These are phyloP conservation scores for Talinum fruticosum DNA, from an alignment of 148 eudicot genomes.

Conservation along the genomic window DNA sequence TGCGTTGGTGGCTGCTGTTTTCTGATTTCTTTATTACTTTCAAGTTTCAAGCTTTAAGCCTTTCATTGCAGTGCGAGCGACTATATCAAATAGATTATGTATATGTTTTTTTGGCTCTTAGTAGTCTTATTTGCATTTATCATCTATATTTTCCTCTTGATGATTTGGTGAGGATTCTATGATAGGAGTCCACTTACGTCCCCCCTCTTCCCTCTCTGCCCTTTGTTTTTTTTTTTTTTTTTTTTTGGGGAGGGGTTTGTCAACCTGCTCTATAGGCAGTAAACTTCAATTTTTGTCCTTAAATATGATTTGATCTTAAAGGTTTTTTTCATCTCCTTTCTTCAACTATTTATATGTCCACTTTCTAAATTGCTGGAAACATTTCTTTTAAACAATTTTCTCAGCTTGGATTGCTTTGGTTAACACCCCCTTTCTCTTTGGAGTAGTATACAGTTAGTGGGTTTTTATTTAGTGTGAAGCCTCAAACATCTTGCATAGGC, in stretches of 20 bases:
- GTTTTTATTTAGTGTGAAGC: not conserved
- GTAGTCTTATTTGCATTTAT: not conserved
- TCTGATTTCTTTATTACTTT: not conserved
- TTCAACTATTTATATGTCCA: not conserved
- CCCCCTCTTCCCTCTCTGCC: too few species aligned
- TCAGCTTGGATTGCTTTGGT: not conserved
- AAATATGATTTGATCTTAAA: not conserved
- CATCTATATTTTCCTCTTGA: not conserved
- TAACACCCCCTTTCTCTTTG: not conserved
- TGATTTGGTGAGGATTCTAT: not conserved
- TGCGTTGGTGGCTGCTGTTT: not conserved
- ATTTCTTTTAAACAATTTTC: not conserved
- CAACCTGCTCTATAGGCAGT: not conserved
- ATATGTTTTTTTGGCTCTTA: not conserved
- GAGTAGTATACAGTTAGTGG: not conserved
- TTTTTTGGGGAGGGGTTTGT: not conserved
- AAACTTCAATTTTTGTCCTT: not conserved
- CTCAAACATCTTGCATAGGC: not conserved
- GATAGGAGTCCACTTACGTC: not conserved
- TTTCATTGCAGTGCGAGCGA: not conserved
- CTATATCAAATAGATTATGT: not conserved
- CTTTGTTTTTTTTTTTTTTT: too few species aligned
- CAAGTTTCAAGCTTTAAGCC: constrained; percentile 11
- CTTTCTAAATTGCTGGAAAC: not conserved
- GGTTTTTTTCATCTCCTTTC: not conserved